These are phyloP conservation scores for Mycena galopus DNA, from an alignment of 768 basidiomycete genomes.

Conservation along the genomic window DNA sequence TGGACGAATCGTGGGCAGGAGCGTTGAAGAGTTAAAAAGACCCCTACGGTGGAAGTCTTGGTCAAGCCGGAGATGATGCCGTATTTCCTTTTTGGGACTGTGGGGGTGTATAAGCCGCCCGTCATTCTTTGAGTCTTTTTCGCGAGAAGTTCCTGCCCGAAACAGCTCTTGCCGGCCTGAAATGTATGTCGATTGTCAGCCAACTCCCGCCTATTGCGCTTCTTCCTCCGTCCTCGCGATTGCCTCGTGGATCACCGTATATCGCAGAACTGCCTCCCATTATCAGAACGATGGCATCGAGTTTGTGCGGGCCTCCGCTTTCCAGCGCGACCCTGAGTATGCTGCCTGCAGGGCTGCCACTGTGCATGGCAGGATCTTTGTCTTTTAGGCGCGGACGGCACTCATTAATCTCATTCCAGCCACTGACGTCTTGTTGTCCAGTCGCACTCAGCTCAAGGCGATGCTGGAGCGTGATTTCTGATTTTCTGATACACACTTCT, in stretches of 20 bases:
- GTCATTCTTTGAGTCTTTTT: no score
- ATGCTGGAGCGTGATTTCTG: no score
- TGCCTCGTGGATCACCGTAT: not conserved
- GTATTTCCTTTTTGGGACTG: no score
- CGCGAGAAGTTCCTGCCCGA: not conserved
- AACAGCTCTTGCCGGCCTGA: not conserved
- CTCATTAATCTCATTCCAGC: not conserved
- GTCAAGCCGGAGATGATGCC: no score
- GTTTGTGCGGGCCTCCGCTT: not conserved
- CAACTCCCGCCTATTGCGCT: not conserved
- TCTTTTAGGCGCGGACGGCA: not conserved
- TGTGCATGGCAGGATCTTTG: not conserved
- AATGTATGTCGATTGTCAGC: not conserved
- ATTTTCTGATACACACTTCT: no score
- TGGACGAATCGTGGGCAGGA: not conserved
- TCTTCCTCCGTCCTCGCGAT: not conserved
- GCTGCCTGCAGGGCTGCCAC: not conserved
- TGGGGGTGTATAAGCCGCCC: no score
- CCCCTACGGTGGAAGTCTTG: no score
- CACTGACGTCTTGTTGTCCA: not conserved
- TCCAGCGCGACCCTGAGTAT: no score
- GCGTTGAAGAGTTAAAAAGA: no score
- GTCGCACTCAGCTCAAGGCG: no score
- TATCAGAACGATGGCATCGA: no score
- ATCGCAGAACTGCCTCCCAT: no score